A percentile compares a stretch with the other conserved stretches of the same genome.
Evolutionary conservation across 805 yeast species (phyloP).

Genomic region (Scheffersomyces lignosus): DNA sequence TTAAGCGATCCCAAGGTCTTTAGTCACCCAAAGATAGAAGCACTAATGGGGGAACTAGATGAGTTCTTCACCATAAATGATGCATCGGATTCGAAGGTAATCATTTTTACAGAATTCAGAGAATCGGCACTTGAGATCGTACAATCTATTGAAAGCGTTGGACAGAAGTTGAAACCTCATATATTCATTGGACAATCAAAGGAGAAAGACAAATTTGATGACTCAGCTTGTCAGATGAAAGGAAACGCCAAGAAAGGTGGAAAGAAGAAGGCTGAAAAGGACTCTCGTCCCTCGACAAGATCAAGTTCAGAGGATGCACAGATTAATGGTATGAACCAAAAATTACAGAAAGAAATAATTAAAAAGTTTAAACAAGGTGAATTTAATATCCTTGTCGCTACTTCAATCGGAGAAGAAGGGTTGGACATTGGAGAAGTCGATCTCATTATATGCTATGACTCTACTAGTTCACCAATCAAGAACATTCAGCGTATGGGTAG

Average conservation of each 20-base stretch:
- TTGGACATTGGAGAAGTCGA: conserved; percentile 98
- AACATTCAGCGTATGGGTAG: conserved; percentile 96
- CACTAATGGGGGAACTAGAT: conserved; percentile 54
- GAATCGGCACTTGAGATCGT: conserved; percentile 90
- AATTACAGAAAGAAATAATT: conserved; percentile 77
- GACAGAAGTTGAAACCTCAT: conserved; percentile 56
- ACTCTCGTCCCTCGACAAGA: no score
- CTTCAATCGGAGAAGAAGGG: conserved; percentile 98
- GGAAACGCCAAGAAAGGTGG: conserved; percentile 40
- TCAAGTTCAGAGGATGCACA: conserved; percentile 77
- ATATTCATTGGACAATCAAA: conserved; percentile 91
- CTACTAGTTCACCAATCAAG: conserved; percentile 90
- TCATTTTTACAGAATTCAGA: conserved; percentile 84
- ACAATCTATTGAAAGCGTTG: conserved; percentile 50
- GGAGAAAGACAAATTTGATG: conserved; percentile 69
- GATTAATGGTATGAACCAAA: conserved; percentile 85
- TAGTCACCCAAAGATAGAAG: conserved; percentile 75
- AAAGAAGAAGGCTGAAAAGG: conserved; percentile 10
- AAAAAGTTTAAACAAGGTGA: conserved; percentile 69
- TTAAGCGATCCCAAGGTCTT: conserved; percentile 38
- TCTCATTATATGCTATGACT: conserved; percentile 86
- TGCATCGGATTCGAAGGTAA: conserved; percentile 63
- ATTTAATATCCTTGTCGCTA: conserved; percentile 84
- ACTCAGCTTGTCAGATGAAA: conserved; percentile 22
- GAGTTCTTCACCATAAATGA: conserved; percentile 50